Base-by-base conservation (phyloP, 139 green algal species). In the Ostreobium quekettii region DNA sequence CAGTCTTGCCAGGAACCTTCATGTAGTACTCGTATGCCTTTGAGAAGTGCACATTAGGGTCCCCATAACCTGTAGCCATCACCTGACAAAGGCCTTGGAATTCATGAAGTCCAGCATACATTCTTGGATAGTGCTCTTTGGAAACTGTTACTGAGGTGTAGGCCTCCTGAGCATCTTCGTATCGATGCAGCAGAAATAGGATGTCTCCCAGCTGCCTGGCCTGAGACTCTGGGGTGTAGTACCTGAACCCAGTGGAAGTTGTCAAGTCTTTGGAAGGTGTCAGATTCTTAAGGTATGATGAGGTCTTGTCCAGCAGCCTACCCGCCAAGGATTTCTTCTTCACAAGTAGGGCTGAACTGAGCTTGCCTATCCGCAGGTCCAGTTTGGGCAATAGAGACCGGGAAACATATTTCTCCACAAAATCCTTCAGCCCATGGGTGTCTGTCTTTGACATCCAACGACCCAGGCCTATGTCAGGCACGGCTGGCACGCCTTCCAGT, bases 361-460 rank as follows among this genome's bases (percentile, higher is more conserved):
- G 74, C 15, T 35, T 38, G 11, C 86, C 72, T 22, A 94, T 74
- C 28, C 86, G 75, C 0, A 70, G 32, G 60, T 94, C 87, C 48
- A 94, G 74, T 67, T 87, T 66, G 1, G 87, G 87, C 5, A 91
- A 65, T 47, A 94, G 46, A 0, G 37, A 46, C 4, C 64, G 67
- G 29, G 76, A 67, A 3, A 76, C 58, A 36, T 83, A 71, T 15
- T 81, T 77, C 19, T 77, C 62, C 46, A 86, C 64, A 46, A 82
- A 81, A 6, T 30, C 42, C 1, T 37, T 61, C 49, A 80, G 57
- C 22, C 46, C 49, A 22, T 80, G 53, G 38, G 76, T 28, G 35
- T 85, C 75, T 1, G 19, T 31, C 29, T 48, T 53, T 1, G 63
- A 76, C 57, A 87, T 62, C 37, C 35, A 36, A 2, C 39, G 63